Evolutionary conservation across 495 filamentous ascomycete genomes (phyloP).

Genomic region (Penicillium robsamsonii): DNA sequence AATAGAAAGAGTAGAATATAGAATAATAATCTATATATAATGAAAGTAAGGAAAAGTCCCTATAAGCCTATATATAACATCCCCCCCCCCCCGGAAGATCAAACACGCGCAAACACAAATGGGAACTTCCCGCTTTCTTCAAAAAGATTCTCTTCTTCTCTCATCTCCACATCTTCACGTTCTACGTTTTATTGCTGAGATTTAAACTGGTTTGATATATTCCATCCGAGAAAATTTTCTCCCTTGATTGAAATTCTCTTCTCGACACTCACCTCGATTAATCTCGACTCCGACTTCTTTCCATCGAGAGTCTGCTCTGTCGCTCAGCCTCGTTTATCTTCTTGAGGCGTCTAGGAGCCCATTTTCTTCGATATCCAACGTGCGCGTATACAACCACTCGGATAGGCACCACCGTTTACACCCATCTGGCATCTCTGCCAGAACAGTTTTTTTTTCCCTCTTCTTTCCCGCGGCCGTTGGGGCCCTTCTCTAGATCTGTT

Average conservation of each 20-base stretch:
- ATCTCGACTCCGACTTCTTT: conserved; percentile 17
- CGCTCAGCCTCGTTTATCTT: conserved; percentile 8
- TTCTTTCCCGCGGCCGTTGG: conserved; percentile 23
- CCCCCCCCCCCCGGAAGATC: conserved; percentile 15
- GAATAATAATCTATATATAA: no score
- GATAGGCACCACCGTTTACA: conserved; percentile 15
- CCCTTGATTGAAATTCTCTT: conserved; percentile 17
- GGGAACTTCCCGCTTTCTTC: conserved; percentile 29
- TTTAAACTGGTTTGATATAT: not conserved
- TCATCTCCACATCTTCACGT: conserved; percentile 4
- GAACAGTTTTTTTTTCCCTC: conserved; percentile 17
- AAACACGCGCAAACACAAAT: conserved; percentile 33
- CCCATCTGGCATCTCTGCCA: conserved; percentile 32
- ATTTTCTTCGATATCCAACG: not conserved
- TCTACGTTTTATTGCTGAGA: not conserved
- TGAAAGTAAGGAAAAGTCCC: no score
- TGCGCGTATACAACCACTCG: conserved; percentile 3
- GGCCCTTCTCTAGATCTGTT: conserved; percentile 26
- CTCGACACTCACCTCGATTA: not conserved
- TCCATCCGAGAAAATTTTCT: conserved; percentile 10
- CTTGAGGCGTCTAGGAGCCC: conserved; percentile 9
- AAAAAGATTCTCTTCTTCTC: conserved; percentile 29
- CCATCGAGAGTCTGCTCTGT: conserved; percentile 1
- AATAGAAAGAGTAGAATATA: not conserved
- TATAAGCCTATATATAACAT: conserved; percentile 19